A percentile compares a stretch with the other conserved stretches of the same genome.
Conservation (phyloP, 768 basidiomycete genomes). For the Lentinula detonsa region DNA sequence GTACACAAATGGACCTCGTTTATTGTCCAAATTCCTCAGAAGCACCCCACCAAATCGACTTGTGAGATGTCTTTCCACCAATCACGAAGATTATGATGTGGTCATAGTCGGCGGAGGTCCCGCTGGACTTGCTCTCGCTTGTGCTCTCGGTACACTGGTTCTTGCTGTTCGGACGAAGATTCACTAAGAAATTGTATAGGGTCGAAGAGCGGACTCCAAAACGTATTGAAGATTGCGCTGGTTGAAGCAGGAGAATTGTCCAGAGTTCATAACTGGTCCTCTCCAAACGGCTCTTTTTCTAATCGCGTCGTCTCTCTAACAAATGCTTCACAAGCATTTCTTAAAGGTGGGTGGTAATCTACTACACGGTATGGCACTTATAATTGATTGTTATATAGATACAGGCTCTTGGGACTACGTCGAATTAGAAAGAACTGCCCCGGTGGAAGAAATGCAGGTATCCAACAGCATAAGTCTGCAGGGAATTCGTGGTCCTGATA, state of each 20-base stretch:
- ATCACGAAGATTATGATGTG: constrained; percentile 63
- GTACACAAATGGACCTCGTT: neutral
- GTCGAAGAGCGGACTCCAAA: constrained; percentile 42
- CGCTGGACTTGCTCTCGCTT: constrained; percentile 83
- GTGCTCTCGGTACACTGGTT: constrained; percentile 59
- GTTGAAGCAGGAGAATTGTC: constrained; percentile 79
- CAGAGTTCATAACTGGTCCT: constrained; percentile 63
- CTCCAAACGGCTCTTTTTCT: constrained; percentile 50
- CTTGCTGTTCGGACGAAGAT: neutral
- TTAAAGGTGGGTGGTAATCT: constrained; percentile 42
- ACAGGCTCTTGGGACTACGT: constrained; percentile 84
- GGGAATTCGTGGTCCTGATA: constrained; percentile 3
- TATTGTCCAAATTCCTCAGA: constrained; percentile 7
- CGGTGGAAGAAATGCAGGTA: constrained; percentile 85
- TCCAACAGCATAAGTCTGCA: constrained; percentile 10
- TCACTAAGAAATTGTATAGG: constrained; percentile 29
- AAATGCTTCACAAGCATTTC: constrained; percentile 59
- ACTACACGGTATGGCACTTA: neutral
- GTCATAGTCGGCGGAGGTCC: constrained; percentile 96
- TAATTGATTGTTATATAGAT: constrained; percentile 32
- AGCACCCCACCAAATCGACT: neutral
- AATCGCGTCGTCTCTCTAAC: constrained; percentile 88
- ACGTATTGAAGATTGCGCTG: constrained; percentile 58
- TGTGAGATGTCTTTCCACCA: neutral
- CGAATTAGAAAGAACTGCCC: constrained; percentile 57